phyloP scores from a whole-genome alignment of 108 stramenopile species.

The Nannochloropsis gaditana region DNA sequence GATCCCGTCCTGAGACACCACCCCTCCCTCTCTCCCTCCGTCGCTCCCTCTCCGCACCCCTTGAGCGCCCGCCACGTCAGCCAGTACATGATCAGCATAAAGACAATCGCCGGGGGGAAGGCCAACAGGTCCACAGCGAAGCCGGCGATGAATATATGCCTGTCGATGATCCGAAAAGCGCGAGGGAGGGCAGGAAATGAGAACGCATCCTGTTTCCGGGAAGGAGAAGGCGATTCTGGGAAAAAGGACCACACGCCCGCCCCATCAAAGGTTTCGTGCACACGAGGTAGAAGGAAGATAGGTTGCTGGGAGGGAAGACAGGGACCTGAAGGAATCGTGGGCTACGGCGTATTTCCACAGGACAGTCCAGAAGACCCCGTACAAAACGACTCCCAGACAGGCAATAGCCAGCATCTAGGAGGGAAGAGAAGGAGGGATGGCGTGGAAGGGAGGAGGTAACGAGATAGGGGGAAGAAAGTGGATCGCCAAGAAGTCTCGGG shows the following conservation, averaged over 20 bases:
- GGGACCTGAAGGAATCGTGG: not conserved
- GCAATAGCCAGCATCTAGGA: not conserved
- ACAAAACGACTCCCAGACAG: not conserved
- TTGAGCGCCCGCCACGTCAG: not conserved
- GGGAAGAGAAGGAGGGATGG: not conserved
- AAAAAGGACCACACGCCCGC: not conserved
- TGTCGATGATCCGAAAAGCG: not conserved
- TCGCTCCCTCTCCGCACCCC: not conserved
- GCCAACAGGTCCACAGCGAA: not conserved
- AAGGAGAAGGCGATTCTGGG: not conserved
- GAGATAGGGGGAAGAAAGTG: not conserved
- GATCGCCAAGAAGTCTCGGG: no score
- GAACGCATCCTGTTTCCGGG: not conserved
- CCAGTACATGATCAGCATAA: not conserved
- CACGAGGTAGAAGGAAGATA: no score
- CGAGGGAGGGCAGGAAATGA: not conserved
- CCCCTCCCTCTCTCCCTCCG: not conserved
- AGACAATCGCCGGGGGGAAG: not conserved
- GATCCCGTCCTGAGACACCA: not conserved
- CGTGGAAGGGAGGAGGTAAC: not conserved
- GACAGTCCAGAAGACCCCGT: not conserved
- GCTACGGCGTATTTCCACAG: not conserved
- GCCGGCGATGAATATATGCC: not conserved
- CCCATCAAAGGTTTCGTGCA: no score
- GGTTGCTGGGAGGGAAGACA: not conserved